Evolutionary conservation across 2,329 filamentous ascomycete species (phyloP).

Genomic region (Raffaelea arxii): DNA sequence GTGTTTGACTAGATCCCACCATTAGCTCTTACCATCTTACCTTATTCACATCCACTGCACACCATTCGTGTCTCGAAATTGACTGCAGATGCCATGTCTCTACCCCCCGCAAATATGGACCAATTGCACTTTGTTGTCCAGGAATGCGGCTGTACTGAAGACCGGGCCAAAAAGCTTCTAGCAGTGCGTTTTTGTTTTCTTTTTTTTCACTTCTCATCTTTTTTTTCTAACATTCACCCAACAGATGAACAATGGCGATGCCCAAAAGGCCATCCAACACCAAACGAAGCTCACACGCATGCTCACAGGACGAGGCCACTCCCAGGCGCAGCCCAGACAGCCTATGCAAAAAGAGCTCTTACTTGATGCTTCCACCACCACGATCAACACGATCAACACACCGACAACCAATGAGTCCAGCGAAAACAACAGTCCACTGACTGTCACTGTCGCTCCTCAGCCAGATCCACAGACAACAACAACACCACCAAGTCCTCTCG

Average conservation of each 20-base stretch:
- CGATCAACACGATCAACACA: too few relatives aligned
- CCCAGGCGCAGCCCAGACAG: not conserved
- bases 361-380: too few relatives aligned
- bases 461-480: not conserved
- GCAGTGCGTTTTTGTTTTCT: conserved; percentile 1
- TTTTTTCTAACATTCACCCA: not conserved
- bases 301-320: conserved; percentile 2
- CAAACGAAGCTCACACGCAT: not conserved
- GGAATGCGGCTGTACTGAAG: not conserved
- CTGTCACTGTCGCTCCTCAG: not conserved
- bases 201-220: not conserved
- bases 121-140: not conserved
- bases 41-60: too few relatives aligned
- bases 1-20: too few relatives aligned
- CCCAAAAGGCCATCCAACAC: conserved; percentile 1
- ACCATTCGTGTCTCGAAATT: not conserved
- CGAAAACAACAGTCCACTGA: not conserved
- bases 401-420: too few relatives aligned
- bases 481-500: not conserved
- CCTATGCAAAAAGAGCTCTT: not conserved
- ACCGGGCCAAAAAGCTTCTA: not conserved
- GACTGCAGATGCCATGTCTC: not conserved
- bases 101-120: not conserved
- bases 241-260: not conserved
- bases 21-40: too few relatives aligned